These are phyloP conservation scores for Funneliformis caledonium DNA, from an alignment of 371 early-diverging fungal species.

Conservation along the genomic window DNA sequence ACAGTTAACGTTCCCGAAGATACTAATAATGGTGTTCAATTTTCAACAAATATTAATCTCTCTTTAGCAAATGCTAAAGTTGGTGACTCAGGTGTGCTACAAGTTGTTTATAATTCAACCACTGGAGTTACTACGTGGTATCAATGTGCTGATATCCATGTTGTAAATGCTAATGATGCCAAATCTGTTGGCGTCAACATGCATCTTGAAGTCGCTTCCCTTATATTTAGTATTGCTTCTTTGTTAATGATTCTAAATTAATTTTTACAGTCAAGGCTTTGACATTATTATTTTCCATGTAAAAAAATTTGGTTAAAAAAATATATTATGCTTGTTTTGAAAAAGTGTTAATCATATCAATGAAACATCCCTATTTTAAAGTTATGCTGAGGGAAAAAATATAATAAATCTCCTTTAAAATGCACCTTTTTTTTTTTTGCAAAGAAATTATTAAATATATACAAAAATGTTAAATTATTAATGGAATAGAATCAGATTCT, in stretches of 20 bases:
- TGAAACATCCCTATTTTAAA: too few relatives aligned
- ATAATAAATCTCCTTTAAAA: too few relatives aligned
- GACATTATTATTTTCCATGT: too few relatives aligned
- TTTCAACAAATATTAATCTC: background rate
- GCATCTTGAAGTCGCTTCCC: background rate
- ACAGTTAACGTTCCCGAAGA: background rate
- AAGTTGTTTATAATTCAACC: background rate
- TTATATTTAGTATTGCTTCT: background rate
- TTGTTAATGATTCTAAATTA: background rate
- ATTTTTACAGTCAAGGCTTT: too few relatives aligned
- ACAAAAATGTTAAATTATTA: too few relatives aligned
- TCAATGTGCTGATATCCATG: conserved; percentile 29
- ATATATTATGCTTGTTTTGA: too few relatives aligned
- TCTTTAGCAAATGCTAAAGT: conserved; percentile 1
- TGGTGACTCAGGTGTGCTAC: conserved; percentile 7
- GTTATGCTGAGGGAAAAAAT: too few relatives aligned
- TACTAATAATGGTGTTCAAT: background rate
- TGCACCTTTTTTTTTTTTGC: too few relatives aligned
- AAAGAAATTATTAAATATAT: too few relatives aligned
- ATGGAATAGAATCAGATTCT: too few relatives aligned
- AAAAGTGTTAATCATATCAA: too few relatives aligned
- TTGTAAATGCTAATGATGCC: background rate
- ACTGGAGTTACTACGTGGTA: conserved; percentile 1
- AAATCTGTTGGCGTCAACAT: background rate
- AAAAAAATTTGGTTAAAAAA: too few relatives aligned